Conservation (phyloP, 2,329 filamentous ascomycete genomes). For the Neobulgaria alba region DNA sequence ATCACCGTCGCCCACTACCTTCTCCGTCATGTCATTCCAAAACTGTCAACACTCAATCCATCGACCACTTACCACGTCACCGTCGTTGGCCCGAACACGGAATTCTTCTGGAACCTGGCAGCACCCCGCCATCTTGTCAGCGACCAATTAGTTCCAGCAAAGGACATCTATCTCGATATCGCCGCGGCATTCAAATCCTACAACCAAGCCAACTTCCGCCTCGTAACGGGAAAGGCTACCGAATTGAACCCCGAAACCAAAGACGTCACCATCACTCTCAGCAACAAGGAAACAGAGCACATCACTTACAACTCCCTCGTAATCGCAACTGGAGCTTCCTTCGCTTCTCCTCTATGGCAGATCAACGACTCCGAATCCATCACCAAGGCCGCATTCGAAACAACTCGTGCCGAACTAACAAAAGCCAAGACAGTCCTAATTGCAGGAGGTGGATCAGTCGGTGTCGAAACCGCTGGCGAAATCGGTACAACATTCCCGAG, state of each 20-base stretch:
- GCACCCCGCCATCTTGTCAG: slow-evolving; percentile 45
- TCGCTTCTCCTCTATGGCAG: slow-evolving; percentile 39
- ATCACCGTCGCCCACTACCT: slow-evolving; percentile 42
- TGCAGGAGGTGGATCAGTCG: slow-evolving; percentile 29
- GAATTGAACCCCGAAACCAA: slow-evolving; percentile 28
- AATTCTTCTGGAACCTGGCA: slow-evolving; percentile 45
- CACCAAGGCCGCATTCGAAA: slow-evolving; percentile 3
- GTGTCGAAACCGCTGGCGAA: slow-evolving; percentile 27
- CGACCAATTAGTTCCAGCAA: slow-evolving; percentile 36
- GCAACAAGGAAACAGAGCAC: slow-evolving; percentile 25
- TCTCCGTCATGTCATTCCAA: slow-evolving; percentile 40
- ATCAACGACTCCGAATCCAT: slow-evolving; percentile 31
- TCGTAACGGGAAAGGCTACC: slow-evolving; percentile 33
- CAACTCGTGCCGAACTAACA: slow-evolving; percentile 26
- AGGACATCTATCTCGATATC: slow-evolving; percentile 42
- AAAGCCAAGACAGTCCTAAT: slow-evolving; percentile 26
- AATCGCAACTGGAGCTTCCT: slow-evolving; percentile 39
- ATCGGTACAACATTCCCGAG: slow-evolving; percentile 14
- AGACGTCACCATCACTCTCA: slow-evolving; percentile 25
- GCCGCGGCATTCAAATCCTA: slow-evolving; percentile 42
- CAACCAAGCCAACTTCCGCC: slow-evolving; percentile 34
- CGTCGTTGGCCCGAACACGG: slow-evolving; percentile 43
- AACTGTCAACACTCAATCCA: slow-evolving; percentile 15
- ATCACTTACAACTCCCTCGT: slow-evolving; percentile 36
- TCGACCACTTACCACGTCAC: slow-evolving; percentile 39